Conservation (phyloP, 139 green algal species). For the Tetraselmis chui region DNA sequence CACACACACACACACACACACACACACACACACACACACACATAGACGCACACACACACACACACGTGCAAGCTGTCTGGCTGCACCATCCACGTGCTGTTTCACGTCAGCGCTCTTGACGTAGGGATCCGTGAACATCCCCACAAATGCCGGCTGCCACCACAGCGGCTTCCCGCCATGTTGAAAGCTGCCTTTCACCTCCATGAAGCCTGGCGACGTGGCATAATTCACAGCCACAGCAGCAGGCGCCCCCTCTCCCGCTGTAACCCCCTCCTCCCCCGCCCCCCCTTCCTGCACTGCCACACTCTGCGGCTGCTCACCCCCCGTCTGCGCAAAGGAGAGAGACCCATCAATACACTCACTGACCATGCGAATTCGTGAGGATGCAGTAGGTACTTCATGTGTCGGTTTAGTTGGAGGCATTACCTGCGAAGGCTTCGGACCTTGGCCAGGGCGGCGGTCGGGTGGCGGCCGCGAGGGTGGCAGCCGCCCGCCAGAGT, state of each 20-base stretch:
- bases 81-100: not conserved
- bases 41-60: too few relatives aligned
- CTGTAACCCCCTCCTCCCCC: not conserved
- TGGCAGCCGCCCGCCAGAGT: not conserved
- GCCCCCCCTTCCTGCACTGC: not conserved
- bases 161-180: not conserved
- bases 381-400: too few relatives aligned
- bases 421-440: not conserved
- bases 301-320: not conserved
- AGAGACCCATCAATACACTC: too few relatives aligned
- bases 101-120: not conserved
- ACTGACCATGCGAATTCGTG: too few relatives aligned
- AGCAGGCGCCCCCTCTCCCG: not conserved
- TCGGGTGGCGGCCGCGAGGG: too few relatives aligned
- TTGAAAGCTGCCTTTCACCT: not conserved
- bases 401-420: too few relatives aligned
- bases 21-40: too few relatives aligned
- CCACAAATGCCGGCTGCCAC: not conserved
- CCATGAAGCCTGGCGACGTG: not conserved
- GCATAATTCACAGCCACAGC: not conserved
- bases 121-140: not conserved
- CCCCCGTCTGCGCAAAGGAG: too few relatives aligned
- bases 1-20: too few relatives aligned
- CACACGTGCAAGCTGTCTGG: too few relatives aligned
- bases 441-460: not conserved